phyloP scores from a whole-genome alignment of 805 yeast genomes.

The Candida ovalis region DNA sequence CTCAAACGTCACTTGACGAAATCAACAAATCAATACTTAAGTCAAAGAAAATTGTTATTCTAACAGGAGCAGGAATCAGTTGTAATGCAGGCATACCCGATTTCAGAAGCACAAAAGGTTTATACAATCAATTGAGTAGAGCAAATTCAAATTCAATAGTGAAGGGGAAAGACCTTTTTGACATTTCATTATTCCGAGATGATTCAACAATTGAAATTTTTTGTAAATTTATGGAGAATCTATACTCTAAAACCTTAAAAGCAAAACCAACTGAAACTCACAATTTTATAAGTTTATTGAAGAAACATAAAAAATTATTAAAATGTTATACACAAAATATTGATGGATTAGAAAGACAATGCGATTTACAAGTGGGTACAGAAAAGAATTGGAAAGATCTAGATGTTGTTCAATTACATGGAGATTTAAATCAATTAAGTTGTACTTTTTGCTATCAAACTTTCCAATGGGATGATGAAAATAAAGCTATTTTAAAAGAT shows the following conservation, averaged over 20 bases:
- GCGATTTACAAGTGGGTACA: constrained; percentile 63
- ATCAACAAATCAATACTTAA: constrained; percentile 42
- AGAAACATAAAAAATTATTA: constrained; percentile 60
- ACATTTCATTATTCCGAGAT: constrained; percentile 73
- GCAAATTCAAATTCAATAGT: constrained; percentile 46
- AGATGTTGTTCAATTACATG: constrained; percentile 88
- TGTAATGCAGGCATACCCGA: constrained; percentile 98
- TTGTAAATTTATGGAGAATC: constrained; percentile 82
- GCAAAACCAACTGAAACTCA: constrained; percentile 88
- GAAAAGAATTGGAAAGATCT: constrained; percentile 55
- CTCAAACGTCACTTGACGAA: constrained; percentile 21
- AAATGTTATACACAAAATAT: constrained; percentile 94
- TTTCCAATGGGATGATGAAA: constrained; percentile 59
- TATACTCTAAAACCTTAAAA: constrained; percentile 55
- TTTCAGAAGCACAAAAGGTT: constrained; percentile 79
- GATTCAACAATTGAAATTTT: constrained; percentile 65
- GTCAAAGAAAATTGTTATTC: constrained; percentile 53
- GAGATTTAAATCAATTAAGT: constrained; percentile 70
- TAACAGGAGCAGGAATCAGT: constrained; percentile 96
- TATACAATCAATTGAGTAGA: constrained; percentile 68
- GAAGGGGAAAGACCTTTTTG: constrained; percentile 92
- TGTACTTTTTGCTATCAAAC: constrained; percentile 68
- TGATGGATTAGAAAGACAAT: constrained; percentile 74
- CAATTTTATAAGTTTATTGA: constrained; percentile 58
- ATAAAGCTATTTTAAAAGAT: constrained; percentile 42